These are phyloP conservation scores for Cladochytrium replicatum DNA, from an alignment of 192 early-diverging fungal species.

Conservation along the genomic window DNA sequence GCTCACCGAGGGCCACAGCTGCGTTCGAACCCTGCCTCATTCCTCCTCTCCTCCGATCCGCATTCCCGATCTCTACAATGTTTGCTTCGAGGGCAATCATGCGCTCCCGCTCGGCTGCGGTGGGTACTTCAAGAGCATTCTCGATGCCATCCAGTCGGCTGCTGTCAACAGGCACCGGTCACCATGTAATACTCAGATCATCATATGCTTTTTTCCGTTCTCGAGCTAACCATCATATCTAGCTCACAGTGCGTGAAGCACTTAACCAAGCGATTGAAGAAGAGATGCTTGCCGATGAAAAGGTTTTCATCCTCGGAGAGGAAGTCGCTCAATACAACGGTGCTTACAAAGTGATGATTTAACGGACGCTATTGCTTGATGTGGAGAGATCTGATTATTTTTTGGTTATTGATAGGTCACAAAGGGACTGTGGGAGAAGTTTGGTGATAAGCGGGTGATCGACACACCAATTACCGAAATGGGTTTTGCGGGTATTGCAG, in stretches of 20 bases:
- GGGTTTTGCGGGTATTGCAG: slow-evolving; percentile 92
- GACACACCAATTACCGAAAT: slow-evolving; percentile 99
- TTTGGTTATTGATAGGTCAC: slow-evolving; percentile 59
- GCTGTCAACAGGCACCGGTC: no score
- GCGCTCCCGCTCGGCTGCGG: no score
- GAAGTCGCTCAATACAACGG: slow-evolving; percentile 99
- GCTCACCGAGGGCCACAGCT: no score
- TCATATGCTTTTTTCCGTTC: no score
- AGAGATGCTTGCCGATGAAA: slow-evolving; percentile 86
- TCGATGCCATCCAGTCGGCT: no score
- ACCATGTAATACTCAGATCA: no score
- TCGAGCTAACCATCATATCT: slow-evolving; percentile 10
- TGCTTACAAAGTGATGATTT: slow-evolving; percentile 72
- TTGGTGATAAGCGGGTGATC: slow-evolving; percentile 89
- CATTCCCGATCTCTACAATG: no score
- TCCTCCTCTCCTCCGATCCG: no score
- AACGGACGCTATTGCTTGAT: not conserved
- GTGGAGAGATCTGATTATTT: not conserved
- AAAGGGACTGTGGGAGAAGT: slow-evolving; percentile 95
- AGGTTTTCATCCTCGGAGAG: slow-evolving; percentile 89
- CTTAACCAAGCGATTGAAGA: slow-evolving; percentile 95
- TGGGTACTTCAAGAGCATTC: no score
- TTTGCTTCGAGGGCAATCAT: no score
- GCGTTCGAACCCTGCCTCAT: no score
- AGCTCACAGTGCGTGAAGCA: slow-evolving; percentile 96